These are phyloP conservation scores for Sordariomycetes sp. DNA, from an alignment of 2,329 filamentous ascomycete species.

Conservation along the genomic window DNA sequence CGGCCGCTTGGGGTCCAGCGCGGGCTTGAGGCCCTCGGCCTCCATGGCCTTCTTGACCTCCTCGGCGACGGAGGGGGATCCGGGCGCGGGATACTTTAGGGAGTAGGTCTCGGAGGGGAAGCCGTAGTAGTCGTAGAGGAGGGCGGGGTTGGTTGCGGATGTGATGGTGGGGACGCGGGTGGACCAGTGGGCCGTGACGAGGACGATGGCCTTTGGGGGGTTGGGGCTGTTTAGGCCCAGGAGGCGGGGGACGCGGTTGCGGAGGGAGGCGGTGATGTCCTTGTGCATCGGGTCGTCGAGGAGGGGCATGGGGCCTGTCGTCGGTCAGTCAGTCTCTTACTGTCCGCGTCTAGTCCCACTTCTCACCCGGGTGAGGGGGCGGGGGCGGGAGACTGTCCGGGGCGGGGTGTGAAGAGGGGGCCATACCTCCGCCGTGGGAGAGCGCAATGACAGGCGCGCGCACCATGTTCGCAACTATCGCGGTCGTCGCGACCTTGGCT, in stretches of 20 bases:
- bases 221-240: conserved; percentile 37
- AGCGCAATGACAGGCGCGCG: conserved; percentile 31
- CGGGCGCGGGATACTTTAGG: conserved; percentile 41
- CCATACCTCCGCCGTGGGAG: conserved; percentile 33
- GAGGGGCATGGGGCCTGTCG: conserved; percentile 39
- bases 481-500: neutral
- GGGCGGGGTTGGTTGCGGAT: conserved; percentile 27
- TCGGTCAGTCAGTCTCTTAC: neutral
- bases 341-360: neutral
- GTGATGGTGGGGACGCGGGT: conserved; percentile 35
- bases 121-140: conserved; percentile 46
- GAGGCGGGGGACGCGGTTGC: conserved; percentile 37
- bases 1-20: conserved; percentile 23
- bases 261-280: conserved; percentile 35
- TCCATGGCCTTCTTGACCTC: conserved; percentile 31
- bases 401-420: conserved; percentile 4
- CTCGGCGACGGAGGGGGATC: conserved; percentile 36
- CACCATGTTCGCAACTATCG: conserved; percentile 17
- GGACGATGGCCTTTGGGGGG: conserved; percentile 35
- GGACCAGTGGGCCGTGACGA: conserved; percentile 47
- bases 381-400: neutral
- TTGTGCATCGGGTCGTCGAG: conserved; percentile 39
- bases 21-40: conserved; percentile 27
- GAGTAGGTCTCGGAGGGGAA: conserved; percentile 42
- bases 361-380: neutral